phyloP scores from a whole-genome alignment of 768 basidiomycete species.

The Tubosaeta sp. region DNA sequence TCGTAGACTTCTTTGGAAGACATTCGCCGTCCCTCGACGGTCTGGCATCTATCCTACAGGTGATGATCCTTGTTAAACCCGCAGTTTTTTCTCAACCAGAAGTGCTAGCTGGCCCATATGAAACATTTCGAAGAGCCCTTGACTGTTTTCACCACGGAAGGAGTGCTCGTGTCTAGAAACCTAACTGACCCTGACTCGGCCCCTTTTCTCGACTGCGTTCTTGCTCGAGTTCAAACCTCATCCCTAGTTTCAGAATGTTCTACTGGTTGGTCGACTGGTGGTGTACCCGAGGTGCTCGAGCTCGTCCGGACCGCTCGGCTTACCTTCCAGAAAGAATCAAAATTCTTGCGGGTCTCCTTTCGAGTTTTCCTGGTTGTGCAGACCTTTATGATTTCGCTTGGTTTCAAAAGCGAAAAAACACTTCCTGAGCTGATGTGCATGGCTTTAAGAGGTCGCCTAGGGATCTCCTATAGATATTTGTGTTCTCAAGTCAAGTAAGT shows the following conservation, averaged over 20 bases:
- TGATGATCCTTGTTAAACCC: constrained; percentile 20
- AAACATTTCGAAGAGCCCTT: constrained; percentile 70
- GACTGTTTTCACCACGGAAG: constrained; percentile 28
- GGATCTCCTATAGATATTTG: constrained; percentile 42
- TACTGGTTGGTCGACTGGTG: constrained; percentile 23
- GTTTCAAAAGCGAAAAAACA: constrained; percentile 36
- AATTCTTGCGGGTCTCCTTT: constrained; percentile 45
- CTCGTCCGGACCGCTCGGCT: constrained; percentile 37
- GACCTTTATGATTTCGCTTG: constrained; percentile 39
- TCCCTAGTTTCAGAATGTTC: constrained; percentile 13
- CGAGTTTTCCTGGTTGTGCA: constrained; percentile 42
- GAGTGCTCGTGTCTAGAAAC: background rate
- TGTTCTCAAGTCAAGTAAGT: constrained; percentile 47
- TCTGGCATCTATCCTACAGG: constrained; percentile 59
- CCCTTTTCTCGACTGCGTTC: constrained; percentile 36
- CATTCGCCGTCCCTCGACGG: constrained; percentile 56
- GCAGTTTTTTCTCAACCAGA: background rate
- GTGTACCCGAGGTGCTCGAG: constrained; percentile 30
- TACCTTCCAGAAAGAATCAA: constrained; percentile 30
- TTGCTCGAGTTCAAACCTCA: constrained; percentile 32
- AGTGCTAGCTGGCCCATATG: constrained; percentile 52
- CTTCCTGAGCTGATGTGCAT: constrained; percentile 42
- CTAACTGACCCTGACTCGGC: constrained; percentile 21
- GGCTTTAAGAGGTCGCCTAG: constrained; percentile 41
- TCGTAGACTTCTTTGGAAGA: constrained; percentile 55